Base-by-base conservation (phyloP, 140 eudicot species). In the Senecio squalidus region DNA sequence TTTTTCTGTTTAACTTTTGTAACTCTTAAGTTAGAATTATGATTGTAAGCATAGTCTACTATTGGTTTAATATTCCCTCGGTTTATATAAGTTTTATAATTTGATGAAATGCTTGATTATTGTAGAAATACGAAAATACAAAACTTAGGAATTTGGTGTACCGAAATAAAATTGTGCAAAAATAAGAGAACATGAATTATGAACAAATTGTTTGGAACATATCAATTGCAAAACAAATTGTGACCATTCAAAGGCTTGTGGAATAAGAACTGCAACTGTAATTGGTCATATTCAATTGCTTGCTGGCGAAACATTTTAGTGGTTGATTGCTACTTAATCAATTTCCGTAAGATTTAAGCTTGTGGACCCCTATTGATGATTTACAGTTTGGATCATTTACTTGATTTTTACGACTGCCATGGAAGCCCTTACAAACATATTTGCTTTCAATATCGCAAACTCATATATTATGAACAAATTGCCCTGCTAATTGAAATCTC, bases 281-380 rank as follows among this genome's bases (percentile, higher is more conserved):
- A n/a, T n/a, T n/a, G n/a, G n/a, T n/a, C n/a, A n/a, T 44, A 25
- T 61, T 60, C 18, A n/a, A 45, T 61, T 28, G 45, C 34, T 20
- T 46, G 23, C 6, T 47, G 11, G 13, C 0, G 27, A 18, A 62
- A 45, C 46, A 4, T 0, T 41, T 20, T 20, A 7, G 0, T 21
- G 22, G 38, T 46, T 31, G 22, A 25, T 36, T 24, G 31, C 47
- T 18, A 43, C 9, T 11, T 57, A 5, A 13, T 57, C 44, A 16
- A 33, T 30, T 30, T 55, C 11, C 15, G 36, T 57, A 33, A 21
- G 17, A 30, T 15, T 15, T 11, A 57, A 18, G 47, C 48, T 11
- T 51, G 38, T 17, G 30, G 36, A 34, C 17, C 29, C 29, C 20
- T 34, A 22, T 57, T 33, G 31, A 23, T 23, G 13, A 16, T 55